Evolutionary conservation across 2,329 filamentous ascomycete genomes (phyloP).

Genomic region (Cladosporium velox): DNA sequence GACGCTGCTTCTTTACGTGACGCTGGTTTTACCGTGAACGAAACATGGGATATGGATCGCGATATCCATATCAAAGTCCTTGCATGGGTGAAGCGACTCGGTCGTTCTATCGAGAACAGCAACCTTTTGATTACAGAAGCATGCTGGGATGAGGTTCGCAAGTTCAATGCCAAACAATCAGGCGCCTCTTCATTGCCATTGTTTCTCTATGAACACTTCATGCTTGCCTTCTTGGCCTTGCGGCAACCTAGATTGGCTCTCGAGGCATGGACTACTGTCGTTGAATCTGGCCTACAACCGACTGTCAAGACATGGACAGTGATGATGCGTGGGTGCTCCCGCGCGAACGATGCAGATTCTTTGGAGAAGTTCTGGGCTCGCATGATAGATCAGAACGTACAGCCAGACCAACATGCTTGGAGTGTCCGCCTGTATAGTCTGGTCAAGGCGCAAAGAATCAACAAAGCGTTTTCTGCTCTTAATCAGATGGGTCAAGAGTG

Average conservation of each 20-base stretch:
- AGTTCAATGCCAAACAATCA: conserved; percentile 17
- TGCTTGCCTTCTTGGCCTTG: conserved; percentile 51
- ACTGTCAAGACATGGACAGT: conserved; percentile 68
- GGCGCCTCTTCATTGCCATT: conserved; percentile 28
- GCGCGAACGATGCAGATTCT: conserved; percentile 58
- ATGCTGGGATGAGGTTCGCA: conserved; percentile 26
- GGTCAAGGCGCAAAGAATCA: conserved; percentile 56
- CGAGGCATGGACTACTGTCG: conserved; percentile 60
- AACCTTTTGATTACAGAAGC: conserved; percentile 25
- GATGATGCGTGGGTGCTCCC: conserved; percentile 71
- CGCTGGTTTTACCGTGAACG: conserved; percentile 15
- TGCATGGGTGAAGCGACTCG: conserved; percentile 25
- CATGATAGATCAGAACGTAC: conserved; percentile 58
- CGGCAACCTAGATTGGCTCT: conserved; percentile 47
- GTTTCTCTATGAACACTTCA: conserved; percentile 44
- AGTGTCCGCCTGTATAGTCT: conserved; percentile 68
- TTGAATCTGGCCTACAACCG: conserved; percentile 57
- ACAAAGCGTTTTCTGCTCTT: conserved; percentile 63
- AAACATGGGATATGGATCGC: conserved; percentile 4
- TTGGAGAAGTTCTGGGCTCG: conserved; percentile 68
- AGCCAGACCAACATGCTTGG: conserved; percentile 69
- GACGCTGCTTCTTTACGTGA: background rate
- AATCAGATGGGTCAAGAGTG: conserved; percentile 66
- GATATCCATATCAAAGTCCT: conserved; percentile 1
- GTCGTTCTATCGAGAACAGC: conserved; percentile 27